Conservation (phyloP, 176 grass and related monocot genomes). For the Melocanna baccifera region DNA sequence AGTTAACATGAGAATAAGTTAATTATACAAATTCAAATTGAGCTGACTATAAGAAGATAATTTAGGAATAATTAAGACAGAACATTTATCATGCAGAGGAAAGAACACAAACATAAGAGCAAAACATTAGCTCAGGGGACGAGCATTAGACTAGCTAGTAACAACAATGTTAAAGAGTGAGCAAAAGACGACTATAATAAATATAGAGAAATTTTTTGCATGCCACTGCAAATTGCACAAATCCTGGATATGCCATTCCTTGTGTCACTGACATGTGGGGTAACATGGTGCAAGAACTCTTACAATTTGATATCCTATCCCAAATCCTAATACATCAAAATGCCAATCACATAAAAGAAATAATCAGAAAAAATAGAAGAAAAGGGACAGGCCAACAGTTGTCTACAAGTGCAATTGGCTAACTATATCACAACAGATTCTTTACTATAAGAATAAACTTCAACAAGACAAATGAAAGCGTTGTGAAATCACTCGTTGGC, state of each 20-base stretch:
- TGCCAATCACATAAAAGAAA: not conserved
- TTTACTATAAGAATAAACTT: not conserved
- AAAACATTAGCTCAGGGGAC: not conserved
- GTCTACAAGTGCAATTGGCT: not conserved
- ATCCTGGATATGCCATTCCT: too few species aligned
- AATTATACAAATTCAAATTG: not conserved
- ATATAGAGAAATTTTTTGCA: too few species aligned
- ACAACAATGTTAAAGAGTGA: not conserved
- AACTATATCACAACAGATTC: not conserved
- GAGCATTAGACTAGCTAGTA: not conserved
- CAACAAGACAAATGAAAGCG: not conserved
- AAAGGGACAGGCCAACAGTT: not conserved
- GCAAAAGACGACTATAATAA: not conserved
- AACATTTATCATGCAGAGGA: not conserved
- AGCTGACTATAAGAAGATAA: not conserved
- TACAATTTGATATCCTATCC: not conserved
- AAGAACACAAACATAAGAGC: not conserved
- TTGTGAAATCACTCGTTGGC: not conserved
- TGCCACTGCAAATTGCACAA: too few species aligned
- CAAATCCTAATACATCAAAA: not conserved
- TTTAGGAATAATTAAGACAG: constrained; percentile 5
- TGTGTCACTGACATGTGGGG: not conserved
- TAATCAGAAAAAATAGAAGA: not conserved
- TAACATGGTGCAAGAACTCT: not conserved
- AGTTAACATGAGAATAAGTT: constrained; percentile 19